phyloP scores from a whole-genome alignment of 164 flowering plant genomes.

The Platanus orientalis region DNA sequence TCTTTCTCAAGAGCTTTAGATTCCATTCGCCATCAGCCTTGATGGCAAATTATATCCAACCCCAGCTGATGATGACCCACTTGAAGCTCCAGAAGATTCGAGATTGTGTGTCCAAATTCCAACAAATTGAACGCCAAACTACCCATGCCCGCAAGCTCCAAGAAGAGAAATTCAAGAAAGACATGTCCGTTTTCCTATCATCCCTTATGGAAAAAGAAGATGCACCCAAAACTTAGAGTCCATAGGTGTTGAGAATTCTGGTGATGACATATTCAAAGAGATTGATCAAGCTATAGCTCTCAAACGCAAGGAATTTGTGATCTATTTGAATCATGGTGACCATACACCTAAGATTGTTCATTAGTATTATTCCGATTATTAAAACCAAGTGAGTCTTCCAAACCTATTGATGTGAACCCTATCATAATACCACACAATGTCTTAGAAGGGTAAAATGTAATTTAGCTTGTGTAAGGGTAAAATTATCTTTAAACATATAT shows the following conservation, averaged over 20 bases:
- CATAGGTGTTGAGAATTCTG: constrained; percentile 20
- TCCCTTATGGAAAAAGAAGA: constrained; percentile 69
- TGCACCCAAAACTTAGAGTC: constrained; percentile 41
- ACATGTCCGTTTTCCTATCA: constrained; percentile 59
- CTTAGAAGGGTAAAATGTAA: too few species aligned
- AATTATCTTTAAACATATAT: too few species aligned
- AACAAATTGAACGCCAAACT: constrained; percentile 74
- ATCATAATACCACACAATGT: too few species aligned
- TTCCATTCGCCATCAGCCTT: constrained; percentile 39
- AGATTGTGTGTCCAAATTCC: constrained; percentile 69
- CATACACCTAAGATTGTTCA: too few species aligned
- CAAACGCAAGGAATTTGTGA: constrained; percentile 79
- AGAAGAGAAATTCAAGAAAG: constrained; percentile 67
- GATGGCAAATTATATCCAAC: constrained; percentile 63
- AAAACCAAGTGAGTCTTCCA: too few species aligned
- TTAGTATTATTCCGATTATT: too few species aligned
- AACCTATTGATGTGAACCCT: too few species aligned
- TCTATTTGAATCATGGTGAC: too few species aligned
- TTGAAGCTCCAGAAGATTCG: constrained; percentile 84
- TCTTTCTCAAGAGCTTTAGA: constrained; percentile 2
- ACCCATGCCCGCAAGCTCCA: constrained; percentile 58
- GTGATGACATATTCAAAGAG: constrained; percentile 77
- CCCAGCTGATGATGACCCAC: constrained; percentile 84
- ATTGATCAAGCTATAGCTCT: constrained; percentile 77
- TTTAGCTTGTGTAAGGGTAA: too few species aligned